phyloP scores from a whole-genome alignment of 495 filamentous ascomycete species.

The Neurospora sp. region DNA sequence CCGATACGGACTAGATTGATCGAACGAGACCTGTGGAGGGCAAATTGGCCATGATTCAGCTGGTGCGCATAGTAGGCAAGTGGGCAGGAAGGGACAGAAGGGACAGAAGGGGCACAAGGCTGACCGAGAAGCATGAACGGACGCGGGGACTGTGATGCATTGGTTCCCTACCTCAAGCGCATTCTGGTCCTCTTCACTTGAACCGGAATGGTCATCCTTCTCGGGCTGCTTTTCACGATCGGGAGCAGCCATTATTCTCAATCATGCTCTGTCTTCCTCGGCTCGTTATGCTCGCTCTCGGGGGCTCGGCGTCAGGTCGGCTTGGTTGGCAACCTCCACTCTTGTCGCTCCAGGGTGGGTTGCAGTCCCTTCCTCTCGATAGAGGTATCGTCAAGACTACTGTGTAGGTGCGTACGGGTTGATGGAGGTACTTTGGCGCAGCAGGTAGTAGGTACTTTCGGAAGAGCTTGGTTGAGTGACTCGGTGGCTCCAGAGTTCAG shows the following conservation, averaged over 20 bases:
- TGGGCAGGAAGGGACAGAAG: not conserved
- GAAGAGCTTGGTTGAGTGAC: not conserved
- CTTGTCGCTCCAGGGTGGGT: not conserved
- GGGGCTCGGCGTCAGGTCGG: not conserved
- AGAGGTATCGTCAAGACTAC: not conserved
- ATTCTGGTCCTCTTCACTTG: slow-evolving; percentile 31
- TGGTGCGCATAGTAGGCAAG: not conserved
- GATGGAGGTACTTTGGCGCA: not conserved
- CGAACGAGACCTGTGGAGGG: slow-evolving; percentile 59
- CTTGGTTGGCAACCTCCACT: not conserved
- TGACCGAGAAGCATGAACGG: not conserved
- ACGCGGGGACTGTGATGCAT: not conserved
- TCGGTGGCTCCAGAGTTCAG: not conserved
- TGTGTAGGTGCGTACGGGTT: not conserved
- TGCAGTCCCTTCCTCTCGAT: not conserved
- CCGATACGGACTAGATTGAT: slow-evolving; percentile 57
- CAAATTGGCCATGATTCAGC: not conserved
- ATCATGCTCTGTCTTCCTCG: not conserved
- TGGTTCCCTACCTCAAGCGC: slow-evolving; percentile 29
- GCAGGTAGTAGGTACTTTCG: not conserved
- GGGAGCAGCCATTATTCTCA: slow-evolving; percentile 4
- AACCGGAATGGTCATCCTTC: slow-evolving; percentile 19
- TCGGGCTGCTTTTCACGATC: not conserved
- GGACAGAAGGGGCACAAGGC: not conserved
- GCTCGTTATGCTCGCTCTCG: not conserved